These are phyloP conservation scores for Fragaria ananassa DNA, from an alignment of 306 rosid genomes.

Conservation along the genomic window DNA sequence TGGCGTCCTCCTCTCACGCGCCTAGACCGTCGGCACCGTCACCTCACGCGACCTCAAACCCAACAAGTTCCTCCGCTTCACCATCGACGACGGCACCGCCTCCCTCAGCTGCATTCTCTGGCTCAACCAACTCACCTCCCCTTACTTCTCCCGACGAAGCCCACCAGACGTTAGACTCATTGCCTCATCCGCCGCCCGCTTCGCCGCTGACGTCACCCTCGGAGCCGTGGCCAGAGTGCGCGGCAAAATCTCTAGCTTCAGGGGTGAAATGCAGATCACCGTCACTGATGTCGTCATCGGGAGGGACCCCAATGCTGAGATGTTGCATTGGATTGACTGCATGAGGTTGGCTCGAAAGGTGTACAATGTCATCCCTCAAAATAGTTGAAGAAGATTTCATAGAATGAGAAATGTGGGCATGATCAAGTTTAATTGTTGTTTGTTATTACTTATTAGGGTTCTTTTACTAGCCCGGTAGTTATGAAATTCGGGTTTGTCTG, in stretches of 20 bases:
- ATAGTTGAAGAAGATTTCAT: neutral
- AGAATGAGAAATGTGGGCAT: neutral
- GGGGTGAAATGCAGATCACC: conserved; percentile 59
- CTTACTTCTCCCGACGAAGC: conserved; percentile 44
- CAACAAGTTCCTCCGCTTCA: conserved; percentile 48
- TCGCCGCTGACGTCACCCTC: conserved; percentile 32
- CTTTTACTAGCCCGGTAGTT: neutral
- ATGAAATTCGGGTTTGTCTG: neutral
- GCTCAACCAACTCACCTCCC: conserved; percentile 65
- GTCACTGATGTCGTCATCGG: conserved; percentile 65
- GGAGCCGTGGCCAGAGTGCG: conserved; percentile 66
- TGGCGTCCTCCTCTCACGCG: conserved; percentile 43
- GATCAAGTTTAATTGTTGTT: neutral
- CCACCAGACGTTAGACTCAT: conserved; percentile 42
- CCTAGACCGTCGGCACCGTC: conserved; percentile 59
- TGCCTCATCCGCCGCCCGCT: conserved; percentile 33
- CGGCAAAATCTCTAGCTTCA: conserved; percentile 46
- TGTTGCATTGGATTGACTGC: conserved; percentile 70
- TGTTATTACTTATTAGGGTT: neutral
- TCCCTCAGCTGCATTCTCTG: conserved; percentile 67
- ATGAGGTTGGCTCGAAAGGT: conserved; percentile 58
- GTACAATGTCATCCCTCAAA: conserved; percentile 35
- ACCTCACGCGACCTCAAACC: conserved; percentile 52
- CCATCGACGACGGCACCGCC: conserved; percentile 68
- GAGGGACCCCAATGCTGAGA: conserved; percentile 71